Conservation (phyloP, 1,284 basidiomycete species). For the Ustilago nuda region DNA sequence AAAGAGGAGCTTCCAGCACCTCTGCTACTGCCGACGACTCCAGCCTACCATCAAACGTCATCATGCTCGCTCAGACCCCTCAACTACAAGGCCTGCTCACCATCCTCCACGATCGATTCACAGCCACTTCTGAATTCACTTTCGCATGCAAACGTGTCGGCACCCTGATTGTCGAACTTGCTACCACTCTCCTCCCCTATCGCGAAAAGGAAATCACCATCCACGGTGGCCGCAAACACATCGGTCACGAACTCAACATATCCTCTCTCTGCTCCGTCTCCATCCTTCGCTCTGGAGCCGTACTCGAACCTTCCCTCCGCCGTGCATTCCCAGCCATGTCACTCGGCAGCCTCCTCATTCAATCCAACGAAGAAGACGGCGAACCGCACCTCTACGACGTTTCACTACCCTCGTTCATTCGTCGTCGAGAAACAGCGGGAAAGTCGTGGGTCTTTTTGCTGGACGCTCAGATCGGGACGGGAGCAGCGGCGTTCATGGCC, state of each 20-base stretch:
- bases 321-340: constrained; percentile 88
- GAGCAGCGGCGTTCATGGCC: constrained; percentile 94
- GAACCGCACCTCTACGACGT: constrained; percentile 88
- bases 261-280: constrained; percentile 82
- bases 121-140: constrained; percentile 79
- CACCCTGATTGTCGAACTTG: constrained; percentile 85
- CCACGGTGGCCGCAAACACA: constrained; percentile 76
- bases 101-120: constrained; percentile 79
- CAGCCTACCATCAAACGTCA: constrained; percentile 73
- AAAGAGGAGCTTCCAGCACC: constrained; percentile 13
- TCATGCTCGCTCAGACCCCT: constrained; percentile 81
- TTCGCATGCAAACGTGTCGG: constrained; percentile 88
- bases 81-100: constrained; percentile 80
- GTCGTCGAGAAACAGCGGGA: constrained; percentile 70
- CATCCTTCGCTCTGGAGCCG: constrained; percentile 86
- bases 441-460: constrained; percentile 87
- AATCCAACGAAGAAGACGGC: constrained; percentile 84
- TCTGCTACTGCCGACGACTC: constrained; percentile 24
- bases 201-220: constrained; percentile 74
- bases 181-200: constrained; percentile 84
- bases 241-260: constrained; percentile 77
- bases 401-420: constrained; percentile 76
- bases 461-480: constrained; percentile 95
- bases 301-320: constrained; percentile 87
- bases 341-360: constrained; percentile 86